phyloP scores from a whole-genome alignment of 2,329 filamentous ascomycete species.

The Botrytis pseudocinerea region DNA sequence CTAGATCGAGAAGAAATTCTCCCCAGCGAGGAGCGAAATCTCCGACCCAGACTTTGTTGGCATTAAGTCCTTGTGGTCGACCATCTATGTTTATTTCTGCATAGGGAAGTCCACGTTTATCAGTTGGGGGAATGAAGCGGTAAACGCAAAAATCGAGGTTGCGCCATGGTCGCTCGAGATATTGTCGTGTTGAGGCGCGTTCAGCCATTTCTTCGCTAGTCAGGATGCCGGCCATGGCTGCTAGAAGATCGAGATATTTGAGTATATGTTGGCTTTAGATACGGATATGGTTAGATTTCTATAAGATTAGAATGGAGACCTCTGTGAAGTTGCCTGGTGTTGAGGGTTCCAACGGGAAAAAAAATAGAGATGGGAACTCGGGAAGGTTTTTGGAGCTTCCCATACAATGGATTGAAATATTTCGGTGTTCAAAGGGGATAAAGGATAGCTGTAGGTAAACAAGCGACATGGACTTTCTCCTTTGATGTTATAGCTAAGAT shows the following conservation, averaged over 20 bases:
- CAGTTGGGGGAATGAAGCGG: conserved; percentile 8
- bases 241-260: not conserved
- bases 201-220: no score
- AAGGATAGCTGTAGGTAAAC: not conserved
- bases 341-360: not conserved
- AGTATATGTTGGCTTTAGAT: not conserved
- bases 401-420: conserved; percentile 10
- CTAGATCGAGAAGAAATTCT: conserved; percentile 17
- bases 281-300: not conserved
- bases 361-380: no score
- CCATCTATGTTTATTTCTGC: not conserved
- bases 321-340: not conserved
- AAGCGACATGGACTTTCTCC: not conserved
- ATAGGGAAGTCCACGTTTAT: conserved; percentile 16
- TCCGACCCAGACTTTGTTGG: not conserved
- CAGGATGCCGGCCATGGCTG: not conserved
- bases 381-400: not conserved
- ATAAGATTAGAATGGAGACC: not conserved
- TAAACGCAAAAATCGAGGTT: conserved; percentile 17
- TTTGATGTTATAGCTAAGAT: not conserved
- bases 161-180: conserved; percentile 3
- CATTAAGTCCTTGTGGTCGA: not conserved
- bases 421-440: conserved; percentile 6
- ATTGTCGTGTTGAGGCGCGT: not conserved
- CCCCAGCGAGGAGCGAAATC: not conserved